Base-by-base conservation (phyloP, 1,284 basidiomycete genomes). In the Leucoagaricus sp. region DNA sequence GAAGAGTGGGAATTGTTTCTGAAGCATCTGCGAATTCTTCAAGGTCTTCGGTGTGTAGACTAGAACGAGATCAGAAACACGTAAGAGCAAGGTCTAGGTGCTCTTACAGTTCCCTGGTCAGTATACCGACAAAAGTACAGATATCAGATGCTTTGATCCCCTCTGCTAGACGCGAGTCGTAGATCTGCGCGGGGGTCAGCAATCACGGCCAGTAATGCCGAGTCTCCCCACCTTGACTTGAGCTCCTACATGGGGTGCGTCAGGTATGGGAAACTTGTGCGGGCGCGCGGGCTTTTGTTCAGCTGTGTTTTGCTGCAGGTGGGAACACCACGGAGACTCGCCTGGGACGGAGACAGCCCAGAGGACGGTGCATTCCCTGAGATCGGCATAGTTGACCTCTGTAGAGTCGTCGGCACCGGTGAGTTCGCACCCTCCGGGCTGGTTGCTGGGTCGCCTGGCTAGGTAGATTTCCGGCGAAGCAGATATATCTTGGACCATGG, bases 401-500 rank as follows among this genome's bases (percentile, higher is more conserved):
- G n/a, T 51, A 3, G 58, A 40, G 15, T 57, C 49, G 26, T 62
- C 60, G 33, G 62, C n/a, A 21, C 65, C 63, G 4, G 74, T 69
- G 28, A 87, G 69, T 7, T 87, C 89, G 89, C 90, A 92, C 19
- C 89, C 89, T 28, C 86, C 87, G 58, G 78, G 82, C 31, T 65
- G 67, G 3, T 74, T 76, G 36, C 73, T 66, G 38, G 61, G 51
- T 19, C 75, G 70, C 47, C 67, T 75, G 1, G 82, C 77, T 36
- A 90, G 74, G 66, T 91, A 92, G 63, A 92, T 76, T 65, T 91
- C 86, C 0, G 83, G 80, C 2, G 86, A 84, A 19, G 80, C 67
- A 4, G 89, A 89, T 1, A 87, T 91, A 64, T 91, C 90, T 67
- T 92, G 89, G n/a, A 92, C 76, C 87, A 91, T 89, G 12, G 80